phyloP scores from a whole-genome alignment of 2,329 filamentous ascomycete species.

The Ophiostoma piceae region DNA sequence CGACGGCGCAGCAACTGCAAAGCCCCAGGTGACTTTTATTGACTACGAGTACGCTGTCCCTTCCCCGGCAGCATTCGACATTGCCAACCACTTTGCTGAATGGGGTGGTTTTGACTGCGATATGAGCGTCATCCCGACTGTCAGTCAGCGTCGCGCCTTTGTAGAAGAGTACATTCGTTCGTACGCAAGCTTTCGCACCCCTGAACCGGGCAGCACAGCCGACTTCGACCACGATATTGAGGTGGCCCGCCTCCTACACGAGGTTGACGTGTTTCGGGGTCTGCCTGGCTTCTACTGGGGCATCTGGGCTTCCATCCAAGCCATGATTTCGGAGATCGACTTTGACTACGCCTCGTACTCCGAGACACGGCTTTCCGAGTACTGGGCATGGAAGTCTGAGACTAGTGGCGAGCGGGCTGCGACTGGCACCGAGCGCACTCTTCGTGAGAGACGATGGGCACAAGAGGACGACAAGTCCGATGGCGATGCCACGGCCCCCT shows the following conservation, averaged over 20 bases:
- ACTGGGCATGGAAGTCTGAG: conserved; percentile 85
- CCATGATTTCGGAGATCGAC: conserved; percentile 87
- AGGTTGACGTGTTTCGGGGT: conserved; percentile 83
- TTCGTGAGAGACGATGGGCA: conserved; percentile 78
- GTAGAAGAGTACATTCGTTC: conserved; percentile 74
- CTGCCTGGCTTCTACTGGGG: conserved; percentile 89
- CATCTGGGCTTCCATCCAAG: conserved; percentile 93
- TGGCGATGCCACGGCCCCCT: neutral
- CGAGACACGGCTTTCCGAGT: conserved; percentile 78
- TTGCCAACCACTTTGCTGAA: conserved; percentile 97
- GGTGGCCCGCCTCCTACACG: conserved; percentile 62
- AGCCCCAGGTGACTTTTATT: conserved; percentile 67
- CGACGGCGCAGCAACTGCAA: neutral
- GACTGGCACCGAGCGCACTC: conserved; percentile 55
- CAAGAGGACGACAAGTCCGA: conserved; percentile 38
- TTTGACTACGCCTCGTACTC: conserved; percentile 95
- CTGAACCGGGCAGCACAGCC: conserved; percentile 31
- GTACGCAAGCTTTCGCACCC: conserved; percentile 55
- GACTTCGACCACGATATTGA: conserved; percentile 54
- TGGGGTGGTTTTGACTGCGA: conserved; percentile 98
- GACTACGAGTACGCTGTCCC: conserved; percentile 98
- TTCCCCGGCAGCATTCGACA: conserved; percentile 89
- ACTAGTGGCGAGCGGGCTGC: conserved; percentile 54
- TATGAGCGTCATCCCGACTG: conserved; percentile 74
- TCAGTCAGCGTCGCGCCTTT: conserved; percentile 70